Base-by-base conservation (phyloP, 2,329 filamentous ascomycete genomes). In the Metarhizium humberi region DNA sequence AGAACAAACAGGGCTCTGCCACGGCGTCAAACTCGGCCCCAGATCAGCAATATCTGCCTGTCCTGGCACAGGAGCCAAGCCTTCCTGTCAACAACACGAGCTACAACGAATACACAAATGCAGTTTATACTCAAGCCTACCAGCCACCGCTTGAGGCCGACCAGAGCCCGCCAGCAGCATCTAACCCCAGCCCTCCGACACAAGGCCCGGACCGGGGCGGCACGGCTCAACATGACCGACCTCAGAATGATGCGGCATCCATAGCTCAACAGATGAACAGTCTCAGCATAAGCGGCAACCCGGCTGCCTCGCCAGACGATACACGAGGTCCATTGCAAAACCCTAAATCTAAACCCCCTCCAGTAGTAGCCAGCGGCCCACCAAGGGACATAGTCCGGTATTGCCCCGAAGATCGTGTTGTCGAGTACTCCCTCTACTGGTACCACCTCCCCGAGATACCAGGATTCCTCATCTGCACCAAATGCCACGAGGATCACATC, bases 401-500 rank as follows among this genome's bases (percentile, higher is more conserved):
- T 13, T 72, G 70, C 29, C 65, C 69, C 1, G 63, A 66, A 40
- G 20, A 50, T 1, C 63, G 68, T 14, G 18, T 51, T 0, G 57
- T 71, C 0, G 58, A 60, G 20, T 71, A 71, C 45, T 56, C 60
- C 0, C 58, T 67, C 0, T 63, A 63, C n/a, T 73, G 70, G 66
- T 69, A 71, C 50, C 62, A 59, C 1, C 50, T 67, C 1, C 55
- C 58, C 2, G 61, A 64, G 3, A 38, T 62, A 3, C 65, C 69
- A 0, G 59, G 64, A 2, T 73, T 68, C 29, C 55, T 68, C 3
- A 63, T 76, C 38, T 78, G 75, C 58, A 73, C 72, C 2, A 62
- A 66, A 25, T 78, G 75, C 58, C 70, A 74, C 38, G 64, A 66
- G 6, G 69, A 73, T 34, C 54, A 73, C 55, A 67, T 77, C 13